phyloP scores from a whole-genome alignment of 2,329 filamentous ascomycete genomes.

The Proliferodiscus dingleyae region DNA sequence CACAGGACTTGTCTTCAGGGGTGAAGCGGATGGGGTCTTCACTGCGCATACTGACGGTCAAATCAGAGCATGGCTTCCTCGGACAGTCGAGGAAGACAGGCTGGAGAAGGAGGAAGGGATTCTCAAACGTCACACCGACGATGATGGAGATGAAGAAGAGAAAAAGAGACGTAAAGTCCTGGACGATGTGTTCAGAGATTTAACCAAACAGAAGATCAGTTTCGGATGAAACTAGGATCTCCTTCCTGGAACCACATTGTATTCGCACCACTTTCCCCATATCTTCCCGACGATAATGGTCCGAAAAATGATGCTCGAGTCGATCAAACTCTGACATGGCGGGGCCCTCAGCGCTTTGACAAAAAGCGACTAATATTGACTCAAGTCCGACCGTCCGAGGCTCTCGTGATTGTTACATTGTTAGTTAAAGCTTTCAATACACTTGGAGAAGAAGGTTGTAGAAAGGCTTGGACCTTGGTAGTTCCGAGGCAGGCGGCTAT shows the following conservation, averaged over 20 bases:
- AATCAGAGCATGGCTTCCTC: constrained; percentile 73
- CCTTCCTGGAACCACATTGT: neutral
- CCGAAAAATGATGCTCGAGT: neutral
- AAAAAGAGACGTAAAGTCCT: constrained; percentile 73
- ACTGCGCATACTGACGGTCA: constrained; percentile 80
- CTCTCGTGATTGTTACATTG: too few species aligned
- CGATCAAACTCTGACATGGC: neutral
- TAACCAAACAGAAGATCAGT: constrained; percentile 68
- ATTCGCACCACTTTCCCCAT: neutral
- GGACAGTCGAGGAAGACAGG: constrained; percentile 46
- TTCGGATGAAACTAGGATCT: constrained; percentile 37
- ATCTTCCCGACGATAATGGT: too few species aligned
- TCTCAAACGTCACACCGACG: constrained; percentile 36
- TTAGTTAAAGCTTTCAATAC: too few species aligned
- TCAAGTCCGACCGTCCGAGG: too few species aligned
- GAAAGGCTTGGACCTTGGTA: too few species aligned
- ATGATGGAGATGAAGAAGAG: constrained; percentile 44
- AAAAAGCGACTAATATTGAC: too few species aligned
- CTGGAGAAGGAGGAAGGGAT: constrained; percentile 40
- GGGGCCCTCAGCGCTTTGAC: neutral
- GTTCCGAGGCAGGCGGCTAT: too few species aligned
- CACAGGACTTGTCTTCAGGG: constrained; percentile 70
- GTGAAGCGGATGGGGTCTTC: constrained; percentile 64
- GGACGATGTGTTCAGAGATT: constrained; percentile 71
- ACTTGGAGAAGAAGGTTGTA: too few species aligned